These are phyloP conservation scores for Omphalea diandra DNA, from an alignment of 441 rosid genomes.

Conservation along the genomic window DNA sequence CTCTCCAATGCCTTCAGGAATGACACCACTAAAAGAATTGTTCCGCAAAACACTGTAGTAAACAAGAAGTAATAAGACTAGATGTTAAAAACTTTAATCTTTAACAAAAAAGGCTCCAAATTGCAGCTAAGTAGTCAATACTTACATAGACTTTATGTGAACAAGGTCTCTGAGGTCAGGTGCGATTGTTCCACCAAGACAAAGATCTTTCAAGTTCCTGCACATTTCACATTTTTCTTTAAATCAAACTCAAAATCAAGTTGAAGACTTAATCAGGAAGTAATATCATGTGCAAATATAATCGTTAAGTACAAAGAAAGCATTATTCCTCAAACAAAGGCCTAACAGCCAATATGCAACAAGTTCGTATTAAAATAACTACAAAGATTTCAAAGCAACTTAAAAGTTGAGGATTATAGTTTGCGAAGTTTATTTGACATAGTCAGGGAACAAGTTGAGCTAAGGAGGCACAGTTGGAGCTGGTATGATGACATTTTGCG, in stretches of 20 bases:
- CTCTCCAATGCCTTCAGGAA: slow-evolving; percentile 72
- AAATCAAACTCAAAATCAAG: no score
- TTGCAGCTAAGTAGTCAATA: slow-evolving; percentile 16
- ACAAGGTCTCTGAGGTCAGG: slow-evolving; percentile 64
- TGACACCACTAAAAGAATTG: slow-evolving; percentile 68
- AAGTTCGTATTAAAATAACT: neutral
- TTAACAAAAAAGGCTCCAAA: slow-evolving; percentile 11
- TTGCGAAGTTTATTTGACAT: neutral
- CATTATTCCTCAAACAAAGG: neutral
- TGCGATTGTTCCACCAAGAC: slow-evolving; percentile 66
- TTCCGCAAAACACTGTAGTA: slow-evolving; percentile 73
- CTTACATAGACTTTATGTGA: slow-evolving; percentile 71
- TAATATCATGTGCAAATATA: neutral
- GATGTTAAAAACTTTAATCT: slow-evolving; percentile 14
- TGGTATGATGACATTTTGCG: neutral
- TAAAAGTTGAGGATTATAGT: neutral
- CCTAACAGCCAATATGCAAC: neutral
- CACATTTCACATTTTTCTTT: slow-evolving; percentile 16
- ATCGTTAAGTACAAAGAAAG: neutral
- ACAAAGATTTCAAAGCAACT: neutral
- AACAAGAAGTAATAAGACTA: slow-evolving; percentile 19
- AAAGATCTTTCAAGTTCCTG: slow-evolving; percentile 75
- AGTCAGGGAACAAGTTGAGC: neutral
- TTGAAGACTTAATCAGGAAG: neutral
- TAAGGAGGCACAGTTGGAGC: neutral